These are phyloP conservation scores for Neofusicoccum ribis DNA, from an alignment of 2,329 filamentous ascomycete species.

Conservation along the genomic window DNA sequence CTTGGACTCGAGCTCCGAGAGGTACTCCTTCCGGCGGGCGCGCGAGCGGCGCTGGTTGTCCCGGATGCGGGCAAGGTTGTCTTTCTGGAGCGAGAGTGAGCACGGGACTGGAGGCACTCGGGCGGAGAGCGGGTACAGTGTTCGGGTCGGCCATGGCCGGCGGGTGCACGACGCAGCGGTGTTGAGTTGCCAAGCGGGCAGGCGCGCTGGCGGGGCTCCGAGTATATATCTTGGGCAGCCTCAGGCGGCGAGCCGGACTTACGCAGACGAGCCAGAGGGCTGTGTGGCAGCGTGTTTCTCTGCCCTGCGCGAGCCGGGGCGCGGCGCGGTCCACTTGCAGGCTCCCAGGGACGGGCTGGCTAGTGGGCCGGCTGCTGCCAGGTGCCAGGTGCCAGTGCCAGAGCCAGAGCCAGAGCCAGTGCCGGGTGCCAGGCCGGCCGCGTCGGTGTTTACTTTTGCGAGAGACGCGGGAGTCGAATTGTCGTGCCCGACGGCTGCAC, in stretches of 20 bases:
- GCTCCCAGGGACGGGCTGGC: not conserved
- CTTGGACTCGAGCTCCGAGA: slow-evolving; percentile 67
- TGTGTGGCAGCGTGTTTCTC: not conserved
- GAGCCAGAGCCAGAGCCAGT: no score
- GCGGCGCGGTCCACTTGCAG: not conserved
- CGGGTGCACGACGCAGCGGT: not conserved
- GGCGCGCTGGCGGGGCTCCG: not conserved
- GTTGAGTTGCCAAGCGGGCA: not conserved
- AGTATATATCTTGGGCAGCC: not conserved
- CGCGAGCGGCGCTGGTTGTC: slow-evolving; percentile 78
- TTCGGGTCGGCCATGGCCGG: not conserved
- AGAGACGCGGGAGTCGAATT: not conserved
- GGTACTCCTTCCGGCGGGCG: slow-evolving; percentile 71
- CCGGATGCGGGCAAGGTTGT: slow-evolving; percentile 62
- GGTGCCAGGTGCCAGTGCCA: no score
- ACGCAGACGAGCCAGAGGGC: not conserved
- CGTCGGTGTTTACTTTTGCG: not conserved
- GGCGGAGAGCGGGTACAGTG: not conserved
- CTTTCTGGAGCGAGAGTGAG: slow-evolving; percentile 22
- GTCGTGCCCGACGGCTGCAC: no score
- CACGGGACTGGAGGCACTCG: not conserved
- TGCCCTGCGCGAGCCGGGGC: not conserved
- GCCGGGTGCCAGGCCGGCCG: not conserved
- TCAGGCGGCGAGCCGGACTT: not conserved
- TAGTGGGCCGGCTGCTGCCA: not conserved